These are phyloP conservation scores for Eutrema salsugineum DNA, from an alignment of 441 rosid genomes.

Conservation along the genomic window DNA sequence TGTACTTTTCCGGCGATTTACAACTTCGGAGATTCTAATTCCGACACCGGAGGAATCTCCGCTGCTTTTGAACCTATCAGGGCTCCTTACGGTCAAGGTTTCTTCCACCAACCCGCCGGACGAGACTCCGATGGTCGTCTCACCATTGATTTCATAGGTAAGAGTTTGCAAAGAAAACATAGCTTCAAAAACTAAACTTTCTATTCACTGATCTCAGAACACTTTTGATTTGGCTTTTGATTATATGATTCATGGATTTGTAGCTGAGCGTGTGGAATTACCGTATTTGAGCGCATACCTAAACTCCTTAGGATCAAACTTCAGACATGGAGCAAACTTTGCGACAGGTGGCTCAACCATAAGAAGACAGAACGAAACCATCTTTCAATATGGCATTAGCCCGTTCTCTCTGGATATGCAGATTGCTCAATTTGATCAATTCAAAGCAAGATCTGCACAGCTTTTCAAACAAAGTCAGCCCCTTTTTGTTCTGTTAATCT, in stretches of 20 bases:
- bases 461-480: constrained; percentile 49
- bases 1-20: constrained; percentile 79
- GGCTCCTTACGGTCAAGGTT: constrained; percentile 57
- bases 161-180: not conserved
- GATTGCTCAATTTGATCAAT: constrained; percentile 60
- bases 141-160: constrained; percentile 71
- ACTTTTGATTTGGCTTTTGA: not conserved
- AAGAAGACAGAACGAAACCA: constrained; percentile 65
- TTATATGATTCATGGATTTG: constrained; percentile 2
- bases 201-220: not conserved
- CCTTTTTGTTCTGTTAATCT: not conserved
- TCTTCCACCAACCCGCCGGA: constrained; percentile 71
- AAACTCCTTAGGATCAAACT: constrained; percentile 70
- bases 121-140: constrained; percentile 73
- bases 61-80: constrained; percentile 71
- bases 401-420: constrained; percentile 87
- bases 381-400: constrained; percentile 61
- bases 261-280: constrained; percentile 71
- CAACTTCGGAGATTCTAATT: constrained; percentile 92
- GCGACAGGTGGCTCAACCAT: constrained; percentile 92
- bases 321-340: constrained; percentile 81
- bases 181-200: not conserved
- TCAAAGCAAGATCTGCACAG: constrained; percentile 50
- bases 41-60: constrained; percentile 87
- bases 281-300: constrained; percentile 85